Base-by-base conservation (phyloP, 139 green algal genomes). In the Nannochloris sp. region DNA sequence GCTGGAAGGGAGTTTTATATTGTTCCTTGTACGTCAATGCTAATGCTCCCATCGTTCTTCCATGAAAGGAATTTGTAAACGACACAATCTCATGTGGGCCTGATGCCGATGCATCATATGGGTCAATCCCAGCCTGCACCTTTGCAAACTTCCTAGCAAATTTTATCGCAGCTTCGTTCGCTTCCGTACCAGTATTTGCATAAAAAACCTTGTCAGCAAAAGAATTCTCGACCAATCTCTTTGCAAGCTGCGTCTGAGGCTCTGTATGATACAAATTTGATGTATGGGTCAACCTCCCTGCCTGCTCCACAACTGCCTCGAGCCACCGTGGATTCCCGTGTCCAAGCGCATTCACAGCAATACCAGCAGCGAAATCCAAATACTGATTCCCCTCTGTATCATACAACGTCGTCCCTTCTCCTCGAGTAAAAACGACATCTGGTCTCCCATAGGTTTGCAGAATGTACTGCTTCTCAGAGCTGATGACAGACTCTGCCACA, bases 131-230 rank as follows among this genome's bases (percentile, higher is more conserved):
- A 16, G 84, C 82, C 58, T 68, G 59, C 20, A 94, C 77, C 14
- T 84, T 82, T 3, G 88, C 88, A 57, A 76, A 93, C 78, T 98
- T 98, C 71, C 94, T 82, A 0, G 90, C 85, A 80, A 99, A 99
- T 73, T 99, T 99, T 75, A 99, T 96, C 36, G 90, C 94, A 3
- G 78, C 94, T 77, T 99, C 94, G 67, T 98, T 98, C 26, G 94
- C 94, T 70, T 99, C 94, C 0, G 94, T 97, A 60, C 94, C 94
- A 12, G 79, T 85, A 83, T 99, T 99, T 79, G 83, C 90, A 76
- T 94, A 98, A 67, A 99, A 99, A 0, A 82, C 87, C 62, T 89
- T 87, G 77, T 98, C 91, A 3, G 89, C 93, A 67, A 97, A 99
- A 40, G 80, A 90, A 58, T 59, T 83, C 46, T 90, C 71, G 26